Base-by-base conservation (phyloP, 2,329 filamentous ascomycete species). In the Xylariaceae sp. region DNA sequence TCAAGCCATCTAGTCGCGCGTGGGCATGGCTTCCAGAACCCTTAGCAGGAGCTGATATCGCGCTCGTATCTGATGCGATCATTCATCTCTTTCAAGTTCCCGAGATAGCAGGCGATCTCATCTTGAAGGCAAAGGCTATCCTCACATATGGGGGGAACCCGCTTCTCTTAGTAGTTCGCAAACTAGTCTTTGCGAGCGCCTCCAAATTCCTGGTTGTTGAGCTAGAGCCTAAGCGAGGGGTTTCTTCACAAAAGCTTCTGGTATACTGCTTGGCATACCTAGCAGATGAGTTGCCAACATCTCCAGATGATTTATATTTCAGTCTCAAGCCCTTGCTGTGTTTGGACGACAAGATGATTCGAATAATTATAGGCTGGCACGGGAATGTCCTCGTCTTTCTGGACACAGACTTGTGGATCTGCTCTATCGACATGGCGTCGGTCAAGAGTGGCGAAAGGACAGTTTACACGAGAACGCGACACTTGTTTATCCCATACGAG, bases 401-500 rank as follows among this genome's bases (percentile, higher is more conserved):
- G 28, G 53, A 56, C 26, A 44, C 53, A 23, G 37, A 50, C 14
- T 45, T 50, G 11, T 50, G 37, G 45, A 56, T 50, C 19, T 56
- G 53, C 23, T 56, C 45, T 4, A 44, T 56, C 16, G 45, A 50
- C 14, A 44, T 50, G 45, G 29, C 39, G 23, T 44, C 45, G 17
- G 19, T 41, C 6, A 36, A 45, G 39, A 33, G 11, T 33, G 28
- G 47, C 40, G 21, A 34, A 28, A 31, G 11, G 3, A 16, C 21
- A 7, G 40, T n/a, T 12, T 49, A 47, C 26, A 40, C 47, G 19
- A 47, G n/a, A 40, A 51, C 28, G 8, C 54, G 54, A 29, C 41
- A 52, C 21, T 41, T 52, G 2, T 53, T 53, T 19, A 53, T 57
- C 9, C 48, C 48, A 12, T 57, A 36, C 28, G 54, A 57, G 28